These are phyloP conservation scores for Cordyceps javanica DNA, from an alignment of 2,329 filamentous ascomycete species.

Conservation along the genomic window DNA sequence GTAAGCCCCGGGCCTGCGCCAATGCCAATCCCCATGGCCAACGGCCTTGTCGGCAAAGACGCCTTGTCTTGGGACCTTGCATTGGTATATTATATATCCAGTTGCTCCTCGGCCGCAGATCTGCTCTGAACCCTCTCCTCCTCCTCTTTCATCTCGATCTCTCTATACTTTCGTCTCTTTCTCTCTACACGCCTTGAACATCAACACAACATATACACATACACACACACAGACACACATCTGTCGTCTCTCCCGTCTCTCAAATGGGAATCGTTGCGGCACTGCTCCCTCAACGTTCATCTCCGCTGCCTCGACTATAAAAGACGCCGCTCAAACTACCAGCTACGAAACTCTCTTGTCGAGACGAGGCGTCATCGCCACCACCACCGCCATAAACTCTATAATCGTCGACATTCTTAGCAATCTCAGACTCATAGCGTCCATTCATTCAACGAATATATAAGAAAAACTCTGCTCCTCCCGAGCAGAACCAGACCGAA, in stretches of 20 bases:
- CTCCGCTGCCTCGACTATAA: constrained; percentile 3
- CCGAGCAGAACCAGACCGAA: constrained; percentile 14
- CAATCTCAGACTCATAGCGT: too few relatives aligned
- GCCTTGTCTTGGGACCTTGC: constrained; percentile 11
- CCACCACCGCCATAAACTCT: too few relatives aligned
- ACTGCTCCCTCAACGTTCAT: background rate
- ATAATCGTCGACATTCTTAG: too few relatives aligned
- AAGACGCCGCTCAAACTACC: background rate
- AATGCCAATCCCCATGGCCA: constrained; percentile 9
- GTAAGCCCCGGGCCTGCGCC: constrained; percentile 9
- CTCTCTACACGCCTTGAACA: background rate
- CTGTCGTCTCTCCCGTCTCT: background rate
- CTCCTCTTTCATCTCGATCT: background rate
- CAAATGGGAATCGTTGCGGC: background rate
- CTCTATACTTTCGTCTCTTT: background rate
- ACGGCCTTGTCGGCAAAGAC: constrained; percentile 10
- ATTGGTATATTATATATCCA: constrained; percentile 14
- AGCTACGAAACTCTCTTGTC: background rate
- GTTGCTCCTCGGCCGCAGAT: constrained; percentile 4
- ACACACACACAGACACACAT: too few relatives aligned
- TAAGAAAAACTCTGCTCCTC: too few relatives aligned
- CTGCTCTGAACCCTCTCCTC: background rate
- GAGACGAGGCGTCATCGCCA: background rate
- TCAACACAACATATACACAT: background rate
- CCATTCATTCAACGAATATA: too few relatives aligned